Percentiles rank a stretch among this genome's conserved stretches.
Evolutionary conservation across 2,329 filamentous ascomycete species (phyloP).

Genomic region (Myrmaecium sp.): DNA sequence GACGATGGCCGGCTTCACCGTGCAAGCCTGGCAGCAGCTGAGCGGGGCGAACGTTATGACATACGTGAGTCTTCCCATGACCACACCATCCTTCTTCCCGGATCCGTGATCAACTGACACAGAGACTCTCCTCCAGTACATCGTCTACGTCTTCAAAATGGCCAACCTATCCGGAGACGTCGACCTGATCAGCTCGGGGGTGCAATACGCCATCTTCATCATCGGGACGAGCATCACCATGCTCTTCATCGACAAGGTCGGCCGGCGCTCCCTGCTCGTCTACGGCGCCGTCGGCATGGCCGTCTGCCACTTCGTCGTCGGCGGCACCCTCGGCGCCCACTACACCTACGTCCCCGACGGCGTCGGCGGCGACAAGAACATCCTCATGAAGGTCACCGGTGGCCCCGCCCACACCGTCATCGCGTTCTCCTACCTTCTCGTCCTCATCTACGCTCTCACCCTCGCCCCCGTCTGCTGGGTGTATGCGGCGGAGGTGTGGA

Average conservation of each 20-base stretch:
- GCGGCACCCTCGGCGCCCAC: slow-evolving; percentile 20
- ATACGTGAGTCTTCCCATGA: slow-evolving; percentile 6
- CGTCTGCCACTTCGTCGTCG: slow-evolving; percentile 31
- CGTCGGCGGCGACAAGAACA: slow-evolving; percentile 32
- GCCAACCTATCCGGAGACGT: slow-evolving; percentile 36
- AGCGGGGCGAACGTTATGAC: slow-evolving; percentile 15
- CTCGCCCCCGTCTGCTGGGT: slow-evolving; percentile 48
- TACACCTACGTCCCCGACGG: slow-evolving; percentile 26
- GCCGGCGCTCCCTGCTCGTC: slow-evolving; percentile 23
- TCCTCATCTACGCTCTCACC: slow-evolving; percentile 47
- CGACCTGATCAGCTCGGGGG: slow-evolving; percentile 23
- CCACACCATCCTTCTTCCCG: neutral
- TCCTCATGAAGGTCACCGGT: slow-evolving; percentile 35
- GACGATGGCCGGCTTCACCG: slow-evolving; percentile 37
- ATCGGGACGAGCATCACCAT: slow-evolving; percentile 24
- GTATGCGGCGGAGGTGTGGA: slow-evolving; percentile 49
- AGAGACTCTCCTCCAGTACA: slow-evolving; percentile 38
- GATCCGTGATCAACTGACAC: slow-evolving; percentile 7
- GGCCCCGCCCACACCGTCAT: slow-evolving; percentile 44
- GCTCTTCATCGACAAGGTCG: slow-evolving; percentile 25
- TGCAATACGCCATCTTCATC: slow-evolving; percentile 27
- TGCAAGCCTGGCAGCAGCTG: slow-evolving; percentile 40
- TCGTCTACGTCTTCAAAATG: slow-evolving; percentile 45
- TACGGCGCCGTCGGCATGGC: slow-evolving; percentile 27
- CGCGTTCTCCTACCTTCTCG: slow-evolving; percentile 46